A percentile compares a stretch with the other conserved stretches of the same genome.
phyloP scores from a whole-genome alignment of 495 filamentous ascomycete species.

The Daldinia loculata region DNA sequence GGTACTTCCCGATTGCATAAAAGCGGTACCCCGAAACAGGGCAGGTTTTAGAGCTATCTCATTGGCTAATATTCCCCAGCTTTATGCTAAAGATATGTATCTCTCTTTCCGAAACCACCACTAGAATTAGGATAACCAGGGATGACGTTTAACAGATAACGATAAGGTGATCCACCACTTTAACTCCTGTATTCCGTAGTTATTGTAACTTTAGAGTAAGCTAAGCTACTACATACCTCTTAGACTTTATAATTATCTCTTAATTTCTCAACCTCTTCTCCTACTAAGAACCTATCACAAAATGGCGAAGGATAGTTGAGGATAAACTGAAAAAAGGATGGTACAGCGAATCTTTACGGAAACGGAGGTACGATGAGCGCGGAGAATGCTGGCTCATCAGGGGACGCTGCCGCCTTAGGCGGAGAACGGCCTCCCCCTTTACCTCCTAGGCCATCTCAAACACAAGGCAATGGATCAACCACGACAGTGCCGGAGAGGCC shows the following conservation, averaged over 20 bases:
- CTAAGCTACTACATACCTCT: not conserved
- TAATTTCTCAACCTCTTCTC: not conserved
- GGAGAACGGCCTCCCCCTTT: constrained; percentile 67
- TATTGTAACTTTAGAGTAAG: not conserved
- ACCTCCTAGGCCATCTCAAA: constrained; percentile 67
- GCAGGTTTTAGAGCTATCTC: constrained; percentile 4
- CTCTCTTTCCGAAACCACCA: constrained; percentile 8
- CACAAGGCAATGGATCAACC: constrained; percentile 5
- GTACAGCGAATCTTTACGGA: constrained; percentile 23
- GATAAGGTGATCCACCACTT: constrained; percentile 29
- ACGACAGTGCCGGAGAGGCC: constrained; percentile 40
- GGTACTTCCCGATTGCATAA: constrained; percentile 1
- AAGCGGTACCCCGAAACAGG: constrained; percentile 23
- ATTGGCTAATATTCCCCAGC: constrained; percentile 20
- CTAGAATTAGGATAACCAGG: constrained; percentile 1
- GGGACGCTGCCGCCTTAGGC: constrained; percentile 19
- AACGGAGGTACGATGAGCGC: constrained; percentile 36
- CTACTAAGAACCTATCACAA: not conserved
- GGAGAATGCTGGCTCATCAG: constrained; percentile 40
- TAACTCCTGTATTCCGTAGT: constrained; percentile 1
- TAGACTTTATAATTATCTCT: not conserved
- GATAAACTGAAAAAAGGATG: constrained; percentile 28
- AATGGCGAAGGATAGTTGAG: not conserved
- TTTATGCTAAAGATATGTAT: constrained; percentile 38
- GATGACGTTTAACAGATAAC: constrained; percentile 26